phyloP scores from a whole-genome alignment of 2,329 filamentous ascomycete genomes.

The Penicillium psychrosexuale region DNA sequence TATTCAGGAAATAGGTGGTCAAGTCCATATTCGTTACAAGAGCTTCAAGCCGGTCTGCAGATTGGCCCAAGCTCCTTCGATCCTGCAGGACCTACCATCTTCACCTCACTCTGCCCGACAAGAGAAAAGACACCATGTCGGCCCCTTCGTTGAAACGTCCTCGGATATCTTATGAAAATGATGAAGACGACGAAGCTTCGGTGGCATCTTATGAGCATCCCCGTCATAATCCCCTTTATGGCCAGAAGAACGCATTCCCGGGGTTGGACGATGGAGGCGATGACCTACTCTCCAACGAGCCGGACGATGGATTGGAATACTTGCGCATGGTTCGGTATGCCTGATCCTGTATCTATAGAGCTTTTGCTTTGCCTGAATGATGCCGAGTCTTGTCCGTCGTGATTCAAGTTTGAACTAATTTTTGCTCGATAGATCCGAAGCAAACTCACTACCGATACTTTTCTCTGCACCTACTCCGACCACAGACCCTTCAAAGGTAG shows the following conservation, averaged over 20 bases:
- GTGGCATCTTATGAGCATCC: constrained; percentile 36
- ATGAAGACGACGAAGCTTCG: constrained; percentile 26
- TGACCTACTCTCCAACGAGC: constrained; percentile 65
- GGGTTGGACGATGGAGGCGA: constrained; percentile 53
- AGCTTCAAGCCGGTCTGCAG: background rate
- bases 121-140: constrained; percentile 30
- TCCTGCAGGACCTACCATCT: constrained; percentile 8
- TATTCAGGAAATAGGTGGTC: background rate
- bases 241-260: constrained; percentile 70
- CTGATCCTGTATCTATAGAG: background rate
- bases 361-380: background rate
- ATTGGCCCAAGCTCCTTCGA: constrained; percentile 27
- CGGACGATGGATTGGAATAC: constrained; percentile 67
- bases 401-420: constrained; percentile 6
- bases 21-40: background rate
- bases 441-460: constrained; percentile 68
- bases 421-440: constrained; percentile 61
- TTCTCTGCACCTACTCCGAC: constrained; percentile 59
- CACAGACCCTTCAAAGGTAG: background rate
- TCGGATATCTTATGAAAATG: constrained; percentile 30
- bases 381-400: background rate
- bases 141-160: constrained; percentile 30
- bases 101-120: constrained; percentile 31
- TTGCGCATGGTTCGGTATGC: constrained; percentile 67
- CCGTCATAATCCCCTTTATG: constrained; percentile 61